Percentiles rank a stretch among this genome's conserved stretches.
phyloP scores from a whole-genome alignment of 2,329 filamentous ascomycete genomes.

The Phyllosticta capitalensis region DNA sequence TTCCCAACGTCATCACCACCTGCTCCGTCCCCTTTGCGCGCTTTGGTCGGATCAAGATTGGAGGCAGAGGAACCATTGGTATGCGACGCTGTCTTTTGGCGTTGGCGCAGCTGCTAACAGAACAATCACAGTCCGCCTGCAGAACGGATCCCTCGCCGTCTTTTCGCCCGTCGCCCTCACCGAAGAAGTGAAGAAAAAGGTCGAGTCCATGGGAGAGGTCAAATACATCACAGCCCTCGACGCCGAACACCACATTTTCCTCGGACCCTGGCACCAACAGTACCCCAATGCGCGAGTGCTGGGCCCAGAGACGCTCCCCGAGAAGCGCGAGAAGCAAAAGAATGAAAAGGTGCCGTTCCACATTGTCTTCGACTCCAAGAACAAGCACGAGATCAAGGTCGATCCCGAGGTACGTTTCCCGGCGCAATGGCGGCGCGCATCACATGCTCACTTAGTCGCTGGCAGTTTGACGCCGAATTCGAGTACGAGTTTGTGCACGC shows the following conservation, averaged over 20 bases:
- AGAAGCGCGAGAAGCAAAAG: slow-evolving; percentile 61
- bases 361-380: slow-evolving; percentile 45
- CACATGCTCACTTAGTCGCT: neutral
- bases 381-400: slow-evolving; percentile 40
- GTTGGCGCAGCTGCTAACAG: slow-evolving; percentile 13
- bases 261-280: slow-evolving; percentile 72
- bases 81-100: slow-evolving; percentile 19
- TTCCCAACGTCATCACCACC: slow-evolving; percentile 61
- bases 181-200: slow-evolving; percentile 56
- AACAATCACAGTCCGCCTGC: slow-evolving; percentile 56
- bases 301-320: slow-evolving; percentile 70
- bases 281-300: slow-evolving; percentile 74
- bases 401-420: slow-evolving; percentile 43
- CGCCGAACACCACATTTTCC: slow-evolving; percentile 89
- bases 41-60: slow-evolving; percentile 70
- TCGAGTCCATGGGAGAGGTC: slow-evolving; percentile 53
- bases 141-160: slow-evolving; percentile 68
- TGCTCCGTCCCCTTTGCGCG: slow-evolving; percentile 77
- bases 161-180: slow-evolving; percentile 90
- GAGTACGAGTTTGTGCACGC: slow-evolving; percentile 71
- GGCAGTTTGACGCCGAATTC: slow-evolving; percentile 70
- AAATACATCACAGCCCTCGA: slow-evolving; percentile 82
- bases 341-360: slow-evolving; percentile 54
- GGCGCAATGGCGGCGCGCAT: neutral
- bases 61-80: slow-evolving; percentile 81